phyloP scores from a whole-genome alignment of 495 filamentous ascomycete species.

The Podospora conica region DNA sequence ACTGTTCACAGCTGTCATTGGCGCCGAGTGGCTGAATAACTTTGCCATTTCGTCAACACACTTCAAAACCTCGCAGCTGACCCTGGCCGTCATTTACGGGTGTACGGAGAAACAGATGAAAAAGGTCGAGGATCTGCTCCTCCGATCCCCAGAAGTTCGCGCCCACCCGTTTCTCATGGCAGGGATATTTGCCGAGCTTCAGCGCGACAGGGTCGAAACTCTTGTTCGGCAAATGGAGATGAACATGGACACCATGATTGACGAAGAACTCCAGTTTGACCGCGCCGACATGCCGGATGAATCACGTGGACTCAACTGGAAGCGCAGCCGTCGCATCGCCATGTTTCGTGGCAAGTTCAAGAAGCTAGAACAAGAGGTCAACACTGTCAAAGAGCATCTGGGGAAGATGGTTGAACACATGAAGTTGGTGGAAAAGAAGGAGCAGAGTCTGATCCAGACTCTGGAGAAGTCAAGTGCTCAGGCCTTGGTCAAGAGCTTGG shows the following conservation, averaged over 20 bases:
- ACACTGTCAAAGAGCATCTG: background rate
- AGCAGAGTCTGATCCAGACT: too few species aligned
- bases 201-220: conserved; percentile 5
- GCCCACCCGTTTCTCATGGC: conserved; percentile 12
- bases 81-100: conserved; percentile 7
- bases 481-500: background rate
- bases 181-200: conserved; percentile 16
- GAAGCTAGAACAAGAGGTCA: conserved; percentile 8
- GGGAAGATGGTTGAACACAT: too few species aligned
- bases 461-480: too few species aligned
- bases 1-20: conserved; percentile 2
- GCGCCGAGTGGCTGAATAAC: background rate
- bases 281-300: background rate
- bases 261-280: background rate
- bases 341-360: background rate
- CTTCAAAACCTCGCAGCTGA: conserved; percentile 3
- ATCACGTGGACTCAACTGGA: background rate
- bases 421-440: too few species aligned
- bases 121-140: background rate
- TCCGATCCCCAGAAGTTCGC: conserved; percentile 7
- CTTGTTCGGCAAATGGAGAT: background rate
- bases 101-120: conserved; percentile 2
- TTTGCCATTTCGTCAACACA: conserved; percentile 11
- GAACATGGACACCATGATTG: background rate
- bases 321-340: background rate